phyloP scores from a whole-genome alignment of 208 protist species.

The Leishmania aethiopica region DNA sequence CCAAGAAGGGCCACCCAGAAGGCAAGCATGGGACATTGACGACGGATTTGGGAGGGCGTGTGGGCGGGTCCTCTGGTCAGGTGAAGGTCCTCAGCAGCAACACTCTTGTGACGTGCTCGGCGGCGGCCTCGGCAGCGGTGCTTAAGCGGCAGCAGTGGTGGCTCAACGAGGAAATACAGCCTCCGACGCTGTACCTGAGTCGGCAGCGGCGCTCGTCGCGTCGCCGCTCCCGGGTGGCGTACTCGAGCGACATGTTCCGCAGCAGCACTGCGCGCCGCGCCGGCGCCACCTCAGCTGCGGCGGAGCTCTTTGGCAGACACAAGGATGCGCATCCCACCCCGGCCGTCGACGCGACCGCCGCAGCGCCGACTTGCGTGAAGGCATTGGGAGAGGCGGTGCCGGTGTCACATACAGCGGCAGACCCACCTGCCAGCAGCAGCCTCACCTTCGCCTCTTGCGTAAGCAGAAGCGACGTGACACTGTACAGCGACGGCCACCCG shows the following conservation, averaged over 20 bases:
- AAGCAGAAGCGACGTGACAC: background rate
- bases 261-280: constrained; percentile 32
- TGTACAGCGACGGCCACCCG: constrained; percentile 16
- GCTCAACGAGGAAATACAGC: constrained; percentile 8
- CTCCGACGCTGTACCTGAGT: constrained; percentile 23
- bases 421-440: background rate
- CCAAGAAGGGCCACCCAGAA: background rate
- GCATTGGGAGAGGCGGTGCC: background rate
- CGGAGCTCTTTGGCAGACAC: constrained; percentile 11
- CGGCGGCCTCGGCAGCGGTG: constrained; percentile 2
- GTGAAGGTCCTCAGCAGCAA: background rate
- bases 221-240: constrained; percentile 13
- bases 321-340: constrained; percentile 1
- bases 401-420: background rate
- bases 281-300: constrained; percentile 27
- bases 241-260: constrained; percentile 16
- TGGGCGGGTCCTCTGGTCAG: background rate
- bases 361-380: background rate
- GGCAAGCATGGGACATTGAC: background rate
- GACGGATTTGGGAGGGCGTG: background rate
- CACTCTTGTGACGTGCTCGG: background rate
- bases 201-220: constrained; percentile 21
- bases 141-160: constrained; percentile 6
- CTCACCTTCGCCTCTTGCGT: background rate
- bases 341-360: background rate